These are phyloP conservation scores for Phialemoniopsis sp. DNA, from an alignment of 2,329 filamentous ascomycete genomes.

Conservation along the genomic window DNA sequence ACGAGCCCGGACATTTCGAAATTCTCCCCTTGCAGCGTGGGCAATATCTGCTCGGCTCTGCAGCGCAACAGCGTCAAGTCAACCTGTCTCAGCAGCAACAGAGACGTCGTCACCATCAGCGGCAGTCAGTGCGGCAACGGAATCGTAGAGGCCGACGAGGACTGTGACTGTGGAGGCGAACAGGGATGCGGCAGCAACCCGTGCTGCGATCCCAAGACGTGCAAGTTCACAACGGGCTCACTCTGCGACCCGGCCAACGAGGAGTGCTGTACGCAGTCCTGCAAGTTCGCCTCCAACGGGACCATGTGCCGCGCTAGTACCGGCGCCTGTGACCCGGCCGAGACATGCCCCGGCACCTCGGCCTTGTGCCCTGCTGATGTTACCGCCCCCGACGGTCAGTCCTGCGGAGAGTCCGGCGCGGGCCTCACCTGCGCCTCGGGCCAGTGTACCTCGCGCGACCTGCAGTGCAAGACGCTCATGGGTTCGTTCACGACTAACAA, in stretches of 20 bases:
- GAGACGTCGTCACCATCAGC: constrained; percentile 73
- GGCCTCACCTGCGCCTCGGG: constrained; percentile 80
- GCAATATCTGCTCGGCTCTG: constrained; percentile 89
- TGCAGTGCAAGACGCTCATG: constrained; percentile 84
- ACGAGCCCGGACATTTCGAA: constrained; percentile 66
- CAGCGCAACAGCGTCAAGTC: constrained; percentile 72
- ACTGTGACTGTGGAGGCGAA: constrained; percentile 89
- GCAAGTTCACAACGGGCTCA: constrained; percentile 72
- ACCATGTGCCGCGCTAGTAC: constrained; percentile 78
- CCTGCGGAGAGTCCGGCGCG: constrained; percentile 61
- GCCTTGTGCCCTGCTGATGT: constrained; percentile 72
- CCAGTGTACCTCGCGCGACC: constrained; percentile 88
- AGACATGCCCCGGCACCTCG: constrained; percentile 71
- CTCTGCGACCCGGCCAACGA: constrained; percentile 81
- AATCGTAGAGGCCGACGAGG: constrained; percentile 89
- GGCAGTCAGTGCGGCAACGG: constrained; percentile 92
- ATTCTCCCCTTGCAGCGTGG: constrained; percentile 86
- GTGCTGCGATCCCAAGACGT: constrained; percentile 84
- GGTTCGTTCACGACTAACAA: constrained; percentile 69
- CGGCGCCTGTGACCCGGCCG: constrained; percentile 79
- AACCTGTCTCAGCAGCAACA: constrained; percentile 79
- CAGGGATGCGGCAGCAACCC: constrained; percentile 66
- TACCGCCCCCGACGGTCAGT: constrained; percentile 63
- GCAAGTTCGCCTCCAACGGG: constrained; percentile 61
- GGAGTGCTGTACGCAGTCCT: constrained; percentile 68